Conservation (phyloP, 768 basidiomycete species). For the Russula vinacea region DNA sequence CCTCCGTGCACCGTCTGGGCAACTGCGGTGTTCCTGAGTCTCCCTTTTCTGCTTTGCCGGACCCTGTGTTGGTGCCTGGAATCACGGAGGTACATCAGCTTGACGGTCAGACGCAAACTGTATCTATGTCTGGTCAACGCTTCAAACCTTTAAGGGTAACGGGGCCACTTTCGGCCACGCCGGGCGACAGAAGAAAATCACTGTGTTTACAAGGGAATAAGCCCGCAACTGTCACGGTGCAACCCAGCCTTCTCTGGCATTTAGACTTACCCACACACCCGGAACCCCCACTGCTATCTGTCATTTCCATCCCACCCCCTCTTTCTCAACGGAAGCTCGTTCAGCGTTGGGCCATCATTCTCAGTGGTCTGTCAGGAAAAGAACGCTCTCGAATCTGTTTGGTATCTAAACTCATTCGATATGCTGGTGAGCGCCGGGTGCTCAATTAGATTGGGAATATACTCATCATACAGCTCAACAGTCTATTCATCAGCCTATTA, state of each 20-base stretch:
- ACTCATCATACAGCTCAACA: slow-evolving; percentile 34
- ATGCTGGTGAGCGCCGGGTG: slow-evolving; percentile 48
- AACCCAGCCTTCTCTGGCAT: slow-evolving; percentile 26
- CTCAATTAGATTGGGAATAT: neutral
- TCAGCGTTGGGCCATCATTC: slow-evolving; percentile 49
- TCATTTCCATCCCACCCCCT: slow-evolving; percentile 56
- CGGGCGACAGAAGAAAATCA: neutral
- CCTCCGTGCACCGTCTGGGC: neutral
- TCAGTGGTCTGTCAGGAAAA: slow-evolving; percentile 46
- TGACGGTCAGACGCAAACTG: neutral
- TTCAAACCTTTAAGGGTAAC: slow-evolving; percentile 18
- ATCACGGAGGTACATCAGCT: neutral
- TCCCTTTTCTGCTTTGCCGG: neutral
- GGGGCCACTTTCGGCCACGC: neutral
- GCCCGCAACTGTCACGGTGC: neutral
- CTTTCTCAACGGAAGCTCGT: slow-evolving; percentile 57
- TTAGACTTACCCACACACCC: slow-evolving; percentile 39
- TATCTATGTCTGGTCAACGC: slow-evolving; percentile 9
- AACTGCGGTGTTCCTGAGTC: neutral
- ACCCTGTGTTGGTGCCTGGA: neutral
- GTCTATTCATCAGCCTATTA: slow-evolving; percentile 61
- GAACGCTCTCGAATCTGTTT: slow-evolving; percentile 48
- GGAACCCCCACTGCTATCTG: slow-evolving; percentile 34
- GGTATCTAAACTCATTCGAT: slow-evolving; percentile 60
- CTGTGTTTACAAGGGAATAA: neutral